phyloP scores from a whole-genome alignment of 352 stramenopile genomes.

The Pythium sp. region DNA sequence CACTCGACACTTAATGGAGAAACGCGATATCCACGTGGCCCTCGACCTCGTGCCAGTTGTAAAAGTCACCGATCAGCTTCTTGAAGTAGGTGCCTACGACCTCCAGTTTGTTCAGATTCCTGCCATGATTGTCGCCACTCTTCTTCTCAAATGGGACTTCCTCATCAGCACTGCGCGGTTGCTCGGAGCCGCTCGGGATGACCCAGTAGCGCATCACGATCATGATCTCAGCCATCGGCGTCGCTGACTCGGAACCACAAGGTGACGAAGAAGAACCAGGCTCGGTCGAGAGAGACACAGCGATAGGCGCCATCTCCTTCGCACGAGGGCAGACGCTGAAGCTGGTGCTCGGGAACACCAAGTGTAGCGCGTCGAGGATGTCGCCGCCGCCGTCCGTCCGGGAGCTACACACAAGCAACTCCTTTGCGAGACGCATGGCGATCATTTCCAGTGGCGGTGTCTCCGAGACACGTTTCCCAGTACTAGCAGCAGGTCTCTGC shows the following conservation, averaged over 20 bases:
- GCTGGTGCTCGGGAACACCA: conserved; percentile 40
- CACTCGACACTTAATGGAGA: background rate
- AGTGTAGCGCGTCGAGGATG: conserved; percentile 60
- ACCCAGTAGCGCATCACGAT: conserved; percentile 46
- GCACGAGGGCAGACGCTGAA: conserved; percentile 58
- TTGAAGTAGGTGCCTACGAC: conserved; percentile 8
- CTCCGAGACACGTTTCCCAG: background rate
- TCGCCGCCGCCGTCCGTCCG: conserved; percentile 64
- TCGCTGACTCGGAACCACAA: background rate
- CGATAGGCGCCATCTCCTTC: conserved; percentile 36
- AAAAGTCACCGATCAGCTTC: conserved; percentile 10
- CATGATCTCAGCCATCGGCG: conserved; percentile 25
- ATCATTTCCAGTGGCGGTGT: conserved; percentile 30
- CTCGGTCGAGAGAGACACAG: conserved; percentile 26
- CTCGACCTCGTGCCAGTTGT: conserved; percentile 11
- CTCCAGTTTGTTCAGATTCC: background rate
- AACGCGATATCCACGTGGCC: conserved; percentile 6
- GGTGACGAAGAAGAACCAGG: background rate
- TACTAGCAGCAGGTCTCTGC: background rate
- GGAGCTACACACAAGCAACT: conserved; percentile 60
- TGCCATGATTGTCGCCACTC: background rate
- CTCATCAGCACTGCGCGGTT: background rate
- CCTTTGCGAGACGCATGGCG: conserved; percentile 49
- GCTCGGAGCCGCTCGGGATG: conserved; percentile 16
- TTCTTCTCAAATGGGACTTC: background rate